phyloP scores from a whole-genome alignment of 768 basidiomycete species.

The Kwoniella sp. region DNA sequence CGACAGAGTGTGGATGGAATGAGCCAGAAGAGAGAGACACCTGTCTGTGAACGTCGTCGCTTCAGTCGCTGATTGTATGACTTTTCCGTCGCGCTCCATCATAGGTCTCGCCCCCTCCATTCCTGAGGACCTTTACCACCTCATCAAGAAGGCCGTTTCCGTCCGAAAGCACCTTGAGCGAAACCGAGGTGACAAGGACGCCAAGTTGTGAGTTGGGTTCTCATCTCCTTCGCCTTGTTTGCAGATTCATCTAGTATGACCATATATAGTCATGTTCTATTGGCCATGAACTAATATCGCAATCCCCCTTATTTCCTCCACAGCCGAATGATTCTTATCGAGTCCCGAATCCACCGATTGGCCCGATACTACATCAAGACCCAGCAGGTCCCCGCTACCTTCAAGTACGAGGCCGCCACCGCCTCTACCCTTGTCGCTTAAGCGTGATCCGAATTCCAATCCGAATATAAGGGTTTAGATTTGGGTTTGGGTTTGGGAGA shows the following conservation, averaged over 20 bases:
- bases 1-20: too few species aligned
- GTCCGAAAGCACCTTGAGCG: slow-evolving; percentile 98
- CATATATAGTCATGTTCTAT: too few species aligned
- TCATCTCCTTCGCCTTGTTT: slow-evolving; percentile 80
- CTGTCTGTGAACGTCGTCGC: not conserved
- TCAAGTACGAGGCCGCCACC: slow-evolving; percentile 97
- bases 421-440: slow-evolving; percentile 68
- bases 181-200: slow-evolving; percentile 95
- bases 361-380: slow-evolving; percentile 98
- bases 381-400: slow-evolving; percentile 95
- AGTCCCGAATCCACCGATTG: slow-evolving; percentile 97
- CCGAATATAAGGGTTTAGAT: not conserved
- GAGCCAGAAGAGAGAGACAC: too few species aligned
- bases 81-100: not conserved
- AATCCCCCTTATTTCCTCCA: slow-evolving; percentile 90
- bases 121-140: slow-evolving; percentile 99
- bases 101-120: slow-evolving; percentile 92
- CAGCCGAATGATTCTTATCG: slow-evolving; percentile 96
- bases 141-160: slow-evolving; percentile 99
- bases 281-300: slow-evolving; percentile 75
- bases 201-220: slow-evolving; percentile 63
- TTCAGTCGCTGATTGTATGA: not conserved
- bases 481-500: slow-evolving; percentile 3
- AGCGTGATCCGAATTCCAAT: slow-evolving; percentile 17
- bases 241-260: slow-evolving; percentile 74